Base-by-base conservation (phyloP, 1,139 yeast genomes). In the Nakaseomyces glabratus region DNA sequence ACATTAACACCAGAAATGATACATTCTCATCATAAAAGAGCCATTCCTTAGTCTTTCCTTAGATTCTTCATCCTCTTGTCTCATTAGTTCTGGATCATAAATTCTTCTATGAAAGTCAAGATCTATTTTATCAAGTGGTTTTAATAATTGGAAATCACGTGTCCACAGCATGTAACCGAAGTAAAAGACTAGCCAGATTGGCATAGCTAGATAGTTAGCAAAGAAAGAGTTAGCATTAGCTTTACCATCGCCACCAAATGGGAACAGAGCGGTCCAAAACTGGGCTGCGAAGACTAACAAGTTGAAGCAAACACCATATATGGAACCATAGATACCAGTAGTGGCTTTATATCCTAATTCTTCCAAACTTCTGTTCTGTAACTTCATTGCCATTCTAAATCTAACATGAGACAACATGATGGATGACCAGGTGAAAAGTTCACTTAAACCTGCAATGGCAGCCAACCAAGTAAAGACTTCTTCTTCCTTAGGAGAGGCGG, bases 381-480 rank as follows among this genome's bases (percentile, higher is more conserved):
- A 69, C 26, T 60, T 58, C 64, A 85, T 67, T 1, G 93, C 95
- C 35, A 67, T 58, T 64, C 95, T 76, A 62, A 84, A 82, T 57
- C 94, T 71, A 41, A 85, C 65, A 48, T 78, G 93, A 48, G 85
- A 76, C 37, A 80, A 53, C 53, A 80, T 75, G 49, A 85, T 81
- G 28, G 94, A 86, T 22, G 90, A 84, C 54, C 86, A 69, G 35
- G 93, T 93, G 43, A 81, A 78, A 48, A 80, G 63, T 60, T 82
- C 93, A 35, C 82, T 73, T 44, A 85, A 72, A 49, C 94, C 95
- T 11, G 94, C 80, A 33, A 86, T 64, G 17, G 95, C 82, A 55
- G 82, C 55, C 84, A 90, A 35, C 86, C 85, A 55, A 73, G 78
- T 19, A 86, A 76, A 62, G 10, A 84, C 82, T 20, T 65, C 69